These are phyloP conservation scores for Periconia macrospinosa DNA, from an alignment of 2,329 filamentous ascomycete species.

Conservation along the genomic window DNA sequence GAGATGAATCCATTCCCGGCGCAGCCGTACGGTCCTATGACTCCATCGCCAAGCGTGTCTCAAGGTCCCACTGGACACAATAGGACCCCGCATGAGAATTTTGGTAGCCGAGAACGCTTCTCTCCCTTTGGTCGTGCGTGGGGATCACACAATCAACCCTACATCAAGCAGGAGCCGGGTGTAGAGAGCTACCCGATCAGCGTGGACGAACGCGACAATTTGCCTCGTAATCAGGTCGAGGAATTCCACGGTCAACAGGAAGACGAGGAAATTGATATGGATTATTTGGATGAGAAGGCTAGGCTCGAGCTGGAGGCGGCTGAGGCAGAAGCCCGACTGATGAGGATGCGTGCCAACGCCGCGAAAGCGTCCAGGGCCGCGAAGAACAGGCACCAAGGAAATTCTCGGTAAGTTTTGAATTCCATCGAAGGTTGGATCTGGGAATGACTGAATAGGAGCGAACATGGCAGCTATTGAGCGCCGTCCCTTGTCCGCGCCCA, in stretches of 20 bases:
- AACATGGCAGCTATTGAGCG: not conserved
- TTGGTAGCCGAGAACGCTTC: not conserved
- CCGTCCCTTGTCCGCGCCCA: no score
- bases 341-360: not conserved
- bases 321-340: not conserved
- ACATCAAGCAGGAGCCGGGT: constrained; percentile 23
- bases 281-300: not conserved
- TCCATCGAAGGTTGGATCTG: not conserved
- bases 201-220: constrained; percentile 4
- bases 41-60: constrained; percentile 2
- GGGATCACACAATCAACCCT: not conserved
- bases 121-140: constrained; percentile 1
- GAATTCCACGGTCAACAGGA: not conserved
- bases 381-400: not conserved
- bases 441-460: not conserved
- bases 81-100: not conserved
- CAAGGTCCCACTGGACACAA: not conserved
- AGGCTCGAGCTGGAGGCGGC: not conserved
- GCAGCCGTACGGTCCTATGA: constrained; percentile 1
- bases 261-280: not conserved
- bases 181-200: constrained; percentile 3
- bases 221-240: constrained; percentile 1
- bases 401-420: not conserved
- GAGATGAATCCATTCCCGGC: constrained; percentile 4
- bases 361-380: not conserved